phyloP scores from a whole-genome alignment of 1,284 basidiomycete genomes.

The Lentinula novae-zelandiae region DNA sequence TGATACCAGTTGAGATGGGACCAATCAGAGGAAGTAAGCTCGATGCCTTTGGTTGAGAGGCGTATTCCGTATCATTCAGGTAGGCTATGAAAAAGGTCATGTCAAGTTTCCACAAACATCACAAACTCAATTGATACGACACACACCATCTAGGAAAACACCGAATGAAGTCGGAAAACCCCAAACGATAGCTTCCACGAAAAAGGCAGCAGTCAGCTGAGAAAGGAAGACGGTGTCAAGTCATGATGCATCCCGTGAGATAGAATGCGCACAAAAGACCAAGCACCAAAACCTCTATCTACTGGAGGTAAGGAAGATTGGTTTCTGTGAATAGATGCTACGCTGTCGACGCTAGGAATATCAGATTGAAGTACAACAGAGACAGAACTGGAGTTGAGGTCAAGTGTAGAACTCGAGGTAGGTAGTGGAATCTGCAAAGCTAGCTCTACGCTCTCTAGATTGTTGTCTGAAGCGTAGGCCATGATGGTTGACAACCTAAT shows the following conservation, averaged over 20 bases:
- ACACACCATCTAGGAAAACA: slow-evolving; percentile 26
- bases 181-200: slow-evolving; percentile 37
- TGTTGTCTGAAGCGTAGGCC: no score
- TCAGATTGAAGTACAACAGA: background rate
- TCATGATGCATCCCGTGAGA: no score
- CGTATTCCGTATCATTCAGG: slow-evolving; percentile 8
- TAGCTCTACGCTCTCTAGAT: slow-evolving; percentile 8
- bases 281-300: slow-evolving; percentile 29
- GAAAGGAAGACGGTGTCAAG: background rate
- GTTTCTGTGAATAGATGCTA: slow-evolving; percentile 1
- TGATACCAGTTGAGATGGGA: slow-evolving; percentile 12
- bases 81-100: slow-evolving; percentile 16
- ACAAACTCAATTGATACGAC: background rate
- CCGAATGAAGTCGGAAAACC: slow-evolving; percentile 33
- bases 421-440: slow-evolving; percentile 18
- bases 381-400: background rate
- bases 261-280: slow-evolving; percentile 26
- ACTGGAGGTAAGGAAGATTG: slow-evolving; percentile 26
- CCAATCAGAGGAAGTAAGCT: slow-evolving; percentile 13
- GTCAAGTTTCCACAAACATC: slow-evolving; percentile 17
- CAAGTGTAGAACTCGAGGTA: slow-evolving; percentile 14
- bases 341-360: background rate
- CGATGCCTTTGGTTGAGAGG: slow-evolving; percentile 7
- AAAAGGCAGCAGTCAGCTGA: slow-evolving; percentile 30
- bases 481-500: no score